These are phyloP conservation scores for Grosmannia penicillata DNA, from an alignment of 2,329 filamentous ascomycete genomes.

Conservation along the genomic window DNA sequence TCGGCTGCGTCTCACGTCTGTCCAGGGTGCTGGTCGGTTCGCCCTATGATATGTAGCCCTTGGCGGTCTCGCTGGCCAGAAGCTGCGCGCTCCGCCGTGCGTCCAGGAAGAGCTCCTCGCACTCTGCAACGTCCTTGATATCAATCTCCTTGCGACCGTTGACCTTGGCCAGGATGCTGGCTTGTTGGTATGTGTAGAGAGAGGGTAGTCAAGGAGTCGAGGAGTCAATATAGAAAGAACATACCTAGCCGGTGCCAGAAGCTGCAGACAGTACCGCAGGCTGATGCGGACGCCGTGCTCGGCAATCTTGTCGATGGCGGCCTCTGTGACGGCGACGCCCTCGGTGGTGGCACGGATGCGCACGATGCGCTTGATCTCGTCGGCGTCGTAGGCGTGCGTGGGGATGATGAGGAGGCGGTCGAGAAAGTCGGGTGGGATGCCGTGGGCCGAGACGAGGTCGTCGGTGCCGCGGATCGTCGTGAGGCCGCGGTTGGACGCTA, in stretches of 20 bases:
- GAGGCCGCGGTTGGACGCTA: constrained; percentile 92
- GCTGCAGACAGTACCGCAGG: constrained; percentile 81
- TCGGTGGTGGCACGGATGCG: constrained; percentile 72
- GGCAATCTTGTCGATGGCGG: constrained; percentile 74
- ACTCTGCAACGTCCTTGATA: constrained; percentile 62
- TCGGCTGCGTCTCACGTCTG: no score
- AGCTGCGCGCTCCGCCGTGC: constrained; percentile 62
- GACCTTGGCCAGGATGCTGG: constrained; percentile 73
- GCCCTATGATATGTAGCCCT: constrained; percentile 47
- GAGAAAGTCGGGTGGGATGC: constrained; percentile 85
- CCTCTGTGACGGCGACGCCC: constrained; percentile 61
- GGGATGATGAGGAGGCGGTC: constrained; percentile 91
- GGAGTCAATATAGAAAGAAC: constrained; percentile 12
- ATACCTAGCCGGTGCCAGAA: constrained; percentile 71
- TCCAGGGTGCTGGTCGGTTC: not conserved
- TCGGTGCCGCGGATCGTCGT: constrained; percentile 81
- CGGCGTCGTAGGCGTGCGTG: constrained; percentile 72
- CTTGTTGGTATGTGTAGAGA: no score
- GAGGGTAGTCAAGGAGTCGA: not conserved
- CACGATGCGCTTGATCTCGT: constrained; percentile 89
- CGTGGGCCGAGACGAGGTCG: constrained; percentile 74
- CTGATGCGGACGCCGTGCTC: constrained; percentile 80
- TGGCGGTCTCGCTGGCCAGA: constrained; percentile 45
- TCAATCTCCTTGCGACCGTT: constrained; percentile 66
- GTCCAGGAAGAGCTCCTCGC: constrained; percentile 73